Conservation (phyloP, 352 stramenopile species). For the Thalassiosira livingstoniorum region DNA sequence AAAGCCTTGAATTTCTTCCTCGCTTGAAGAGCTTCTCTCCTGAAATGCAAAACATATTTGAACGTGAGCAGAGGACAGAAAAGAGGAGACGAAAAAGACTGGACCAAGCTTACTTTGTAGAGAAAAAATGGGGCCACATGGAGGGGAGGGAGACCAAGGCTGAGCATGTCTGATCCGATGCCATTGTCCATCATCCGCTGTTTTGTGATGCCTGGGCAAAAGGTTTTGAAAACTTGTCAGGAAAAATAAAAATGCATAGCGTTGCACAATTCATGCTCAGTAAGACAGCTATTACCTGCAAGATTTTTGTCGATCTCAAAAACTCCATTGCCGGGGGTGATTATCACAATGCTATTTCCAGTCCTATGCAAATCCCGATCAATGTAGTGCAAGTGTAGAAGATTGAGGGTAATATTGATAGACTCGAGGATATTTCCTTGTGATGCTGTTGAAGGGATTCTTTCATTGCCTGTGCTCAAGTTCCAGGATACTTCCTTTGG, state of each 20-base stretch:
- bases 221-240: too few species aligned
- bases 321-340: constrained; percentile 95
- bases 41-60: constrained; percentile 17
- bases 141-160: constrained; percentile 92
- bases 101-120: constrained; percentile 72
- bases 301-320: constrained; percentile 95
- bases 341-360: constrained; percentile 95
- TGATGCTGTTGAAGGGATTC: constrained; percentile 90
- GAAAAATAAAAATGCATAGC: neutral
- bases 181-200: constrained; percentile 99
- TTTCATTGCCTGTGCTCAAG: constrained; percentile 81
- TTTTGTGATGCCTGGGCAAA: constrained; percentile 95
- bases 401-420: constrained; percentile 98
- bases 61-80: neutral
- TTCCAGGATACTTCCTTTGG: constrained; percentile 87
- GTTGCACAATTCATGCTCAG: neutral
- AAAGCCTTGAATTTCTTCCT: constrained; percentile 74
- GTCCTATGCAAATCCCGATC: constrained; percentile 95
- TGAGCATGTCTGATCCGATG: constrained; percentile 99
- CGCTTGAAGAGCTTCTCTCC: constrained; percentile 62
- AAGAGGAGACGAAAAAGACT: neutral
- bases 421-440: constrained; percentile 98
- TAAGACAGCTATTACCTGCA: constrained; percentile 50
- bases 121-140: constrained; percentile 98
- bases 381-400: constrained; percentile 98